A percentile compares a stretch with the other conserved stretches of the same genome.
These are phyloP conservation scores for Oemleria cerasiformis DNA, from an alignment of 306 rosid species.

Conservation along the genomic window DNA sequence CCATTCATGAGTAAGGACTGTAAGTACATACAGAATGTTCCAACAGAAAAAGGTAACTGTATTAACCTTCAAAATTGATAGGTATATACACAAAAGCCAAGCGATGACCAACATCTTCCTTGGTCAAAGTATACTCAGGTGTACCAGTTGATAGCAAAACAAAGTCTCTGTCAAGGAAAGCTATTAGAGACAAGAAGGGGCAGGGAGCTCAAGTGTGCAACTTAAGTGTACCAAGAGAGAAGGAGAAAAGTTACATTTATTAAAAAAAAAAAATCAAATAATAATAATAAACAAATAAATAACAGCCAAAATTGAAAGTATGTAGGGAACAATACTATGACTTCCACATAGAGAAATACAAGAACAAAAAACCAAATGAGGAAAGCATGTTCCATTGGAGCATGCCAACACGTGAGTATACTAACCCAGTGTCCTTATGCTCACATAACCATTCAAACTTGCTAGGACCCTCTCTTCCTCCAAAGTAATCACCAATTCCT, in stretches of 20 bases:
- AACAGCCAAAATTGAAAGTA: background rate
- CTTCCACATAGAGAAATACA: constrained; percentile 20
- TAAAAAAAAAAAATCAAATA: background rate
- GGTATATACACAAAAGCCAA: constrained; percentile 80
- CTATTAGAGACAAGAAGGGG: constrained; percentile 17
- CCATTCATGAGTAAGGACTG: constrained; percentile 13
- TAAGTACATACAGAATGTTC: constrained; percentile 19
- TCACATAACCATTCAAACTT: constrained; percentile 90
- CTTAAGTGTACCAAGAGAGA: background rate
- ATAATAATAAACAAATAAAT: background rate
- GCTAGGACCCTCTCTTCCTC: constrained; percentile 99
- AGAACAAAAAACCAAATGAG: constrained; percentile 8
- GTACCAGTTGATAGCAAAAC: constrained; percentile 71
- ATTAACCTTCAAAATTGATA: constrained; percentile 84
- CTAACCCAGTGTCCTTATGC: constrained; percentile 71
- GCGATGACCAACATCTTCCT: constrained; percentile 80
- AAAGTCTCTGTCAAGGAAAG: constrained; percentile 51
- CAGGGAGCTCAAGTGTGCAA: constrained; percentile 17
- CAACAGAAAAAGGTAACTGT: constrained; percentile 11
- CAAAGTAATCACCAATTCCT: constrained; percentile 95
- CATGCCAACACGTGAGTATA: constrained; percentile 21
- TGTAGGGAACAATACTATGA: constrained; percentile 15
- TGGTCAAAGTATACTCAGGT: constrained; percentile 73
- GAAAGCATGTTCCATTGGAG: constrained; percentile 12
- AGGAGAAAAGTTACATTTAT: background rate